phyloP scores from a whole-genome alignment of 805 yeast species.

The Kurtzmaniella fragi region DNA sequence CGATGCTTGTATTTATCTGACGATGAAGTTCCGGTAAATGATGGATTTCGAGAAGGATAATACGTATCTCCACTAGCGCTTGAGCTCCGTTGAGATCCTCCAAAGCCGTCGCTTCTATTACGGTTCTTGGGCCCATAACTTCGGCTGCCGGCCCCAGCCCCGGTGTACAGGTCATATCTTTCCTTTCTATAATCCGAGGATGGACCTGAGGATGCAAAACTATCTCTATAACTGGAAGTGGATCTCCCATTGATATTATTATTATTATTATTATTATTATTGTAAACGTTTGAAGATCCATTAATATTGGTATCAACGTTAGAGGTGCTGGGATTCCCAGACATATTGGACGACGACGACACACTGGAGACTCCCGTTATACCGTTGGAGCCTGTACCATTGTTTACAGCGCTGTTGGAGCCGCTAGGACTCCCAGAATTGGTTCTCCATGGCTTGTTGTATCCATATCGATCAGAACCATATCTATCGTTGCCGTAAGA shows the following conservation, averaged over 20 bases:
- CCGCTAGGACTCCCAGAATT: background rate
- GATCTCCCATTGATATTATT: background rate
- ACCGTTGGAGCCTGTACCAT: background rate
- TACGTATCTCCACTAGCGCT: constrained; percentile 16
- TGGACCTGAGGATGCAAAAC: background rate
- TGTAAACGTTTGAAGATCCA: background rate
- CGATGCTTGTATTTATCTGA: constrained; percentile 4
- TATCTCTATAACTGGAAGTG: too few relatives aligned
- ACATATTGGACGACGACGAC: too few relatives aligned
- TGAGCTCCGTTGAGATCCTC: constrained; percentile 1
- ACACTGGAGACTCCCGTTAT: too few relatives aligned
- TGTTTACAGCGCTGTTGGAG: background rate
- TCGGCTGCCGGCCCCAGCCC: background rate
- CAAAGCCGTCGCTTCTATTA: too few relatives aligned
- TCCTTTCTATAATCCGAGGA: constrained; percentile 9
- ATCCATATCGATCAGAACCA: constrained; percentile 1
- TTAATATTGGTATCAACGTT: too few relatives aligned
- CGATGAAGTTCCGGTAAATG: background rate
- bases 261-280: background rate
- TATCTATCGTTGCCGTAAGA: constrained; percentile 2
- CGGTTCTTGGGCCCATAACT: too few relatives aligned
- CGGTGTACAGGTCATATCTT: constrained; percentile 9
- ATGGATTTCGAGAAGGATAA: constrained; percentile 16
- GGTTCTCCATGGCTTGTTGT: constrained; percentile 4
- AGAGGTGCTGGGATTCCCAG: too few relatives aligned